A percentile compares a stretch with the other conserved stretches of the same genome.
Conservation (phyloP, 257 asterid species). For the Linaria vulgaris region DNA sequence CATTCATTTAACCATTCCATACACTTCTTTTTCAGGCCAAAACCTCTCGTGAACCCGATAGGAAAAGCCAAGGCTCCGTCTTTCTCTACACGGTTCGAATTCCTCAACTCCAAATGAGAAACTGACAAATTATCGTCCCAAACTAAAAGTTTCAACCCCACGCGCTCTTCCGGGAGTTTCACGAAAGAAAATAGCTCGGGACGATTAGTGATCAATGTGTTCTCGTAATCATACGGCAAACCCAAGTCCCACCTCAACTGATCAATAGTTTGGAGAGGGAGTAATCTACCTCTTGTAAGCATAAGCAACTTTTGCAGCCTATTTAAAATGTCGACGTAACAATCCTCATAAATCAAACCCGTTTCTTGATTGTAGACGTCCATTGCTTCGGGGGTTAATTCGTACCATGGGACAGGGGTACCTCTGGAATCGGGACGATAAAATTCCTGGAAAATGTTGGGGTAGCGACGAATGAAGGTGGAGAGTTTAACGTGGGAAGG, state of each 20-base stretch:
- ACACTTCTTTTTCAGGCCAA: conserved; percentile 80
- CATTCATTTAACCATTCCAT: conserved; percentile 90
- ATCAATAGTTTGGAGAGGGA: conserved; percentile 79
- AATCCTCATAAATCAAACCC: conserved; percentile 31
- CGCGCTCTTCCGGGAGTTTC: conserved; percentile 66
- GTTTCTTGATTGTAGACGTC: conserved; percentile 46
- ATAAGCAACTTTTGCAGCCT: conserved; percentile 74
- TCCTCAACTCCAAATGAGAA: conserved; percentile 59
- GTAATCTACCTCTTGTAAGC: conserved; percentile 63
- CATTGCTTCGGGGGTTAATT: conserved; percentile 47
- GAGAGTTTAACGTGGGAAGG: conserved; percentile 66
- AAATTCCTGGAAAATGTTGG: conserved; percentile 70
- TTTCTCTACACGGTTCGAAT: conserved; percentile 26
- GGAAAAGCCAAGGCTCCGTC: conserved; percentile 56
- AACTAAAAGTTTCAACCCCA: conserved; percentile 54
- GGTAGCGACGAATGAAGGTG: conserved; percentile 70
- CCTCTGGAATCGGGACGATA: conserved; percentile 62
- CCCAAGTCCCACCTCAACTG: conserved; percentile 89
- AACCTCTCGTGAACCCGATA: conserved; percentile 77
- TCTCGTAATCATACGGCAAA: conserved; percentile 61
- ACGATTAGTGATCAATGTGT: conserved; percentile 35
- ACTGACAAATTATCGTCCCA: conserved; percentile 65
- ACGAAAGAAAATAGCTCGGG: conserved; percentile 55
- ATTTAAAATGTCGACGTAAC: conserved; percentile 53
- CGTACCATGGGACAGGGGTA: conserved; percentile 82